phyloP scores from a whole-genome alignment of 208 protist species.

The Phytomonas francai region DNA sequence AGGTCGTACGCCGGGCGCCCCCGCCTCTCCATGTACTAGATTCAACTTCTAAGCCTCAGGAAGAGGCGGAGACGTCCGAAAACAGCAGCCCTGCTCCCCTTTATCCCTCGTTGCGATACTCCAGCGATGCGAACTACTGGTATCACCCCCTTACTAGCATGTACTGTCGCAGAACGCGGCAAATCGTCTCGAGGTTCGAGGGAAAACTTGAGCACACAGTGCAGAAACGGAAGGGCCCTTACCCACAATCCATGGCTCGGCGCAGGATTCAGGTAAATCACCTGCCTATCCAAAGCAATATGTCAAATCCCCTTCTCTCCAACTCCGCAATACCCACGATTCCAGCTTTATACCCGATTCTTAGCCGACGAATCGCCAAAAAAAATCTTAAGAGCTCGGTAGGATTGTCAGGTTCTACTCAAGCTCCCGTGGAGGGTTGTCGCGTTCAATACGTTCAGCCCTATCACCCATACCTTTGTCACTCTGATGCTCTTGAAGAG shows the following conservation, averaged over 20 bases:
- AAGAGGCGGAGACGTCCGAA: not conserved
- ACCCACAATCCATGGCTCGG: not conserved
- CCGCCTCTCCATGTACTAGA: not conserved
- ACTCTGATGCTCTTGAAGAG: not conserved
- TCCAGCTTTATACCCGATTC: not conserved
- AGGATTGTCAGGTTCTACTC: not conserved
- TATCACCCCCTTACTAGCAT: slow-evolving; percentile 7
- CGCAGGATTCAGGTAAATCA: not conserved
- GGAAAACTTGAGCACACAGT: not conserved
- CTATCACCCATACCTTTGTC: not conserved
- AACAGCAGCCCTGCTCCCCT: not conserved
- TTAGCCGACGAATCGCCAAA: not conserved
- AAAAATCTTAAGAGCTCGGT: not conserved
- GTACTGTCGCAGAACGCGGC: slow-evolving; percentile 3
- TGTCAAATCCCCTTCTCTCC: not conserved
- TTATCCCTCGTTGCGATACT: slow-evolving; percentile 11
- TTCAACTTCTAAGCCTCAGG: not conserved
- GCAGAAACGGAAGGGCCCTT: not conserved
- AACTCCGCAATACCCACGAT: not conserved
- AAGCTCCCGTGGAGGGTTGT: not conserved
- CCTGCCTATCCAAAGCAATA: not conserved
- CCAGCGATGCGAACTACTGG: slow-evolving; percentile 11
- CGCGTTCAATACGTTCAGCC: not conserved
- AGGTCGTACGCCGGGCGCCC: slow-evolving; percentile 9
- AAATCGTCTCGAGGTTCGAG: slow-evolving; percentile 1